A percentile compares a stretch with the other conserved stretches of the same genome.
phyloP scores from a whole-genome alignment of 352 stramenopile species.

The Phytophthora fragariaefolia region DNA sequence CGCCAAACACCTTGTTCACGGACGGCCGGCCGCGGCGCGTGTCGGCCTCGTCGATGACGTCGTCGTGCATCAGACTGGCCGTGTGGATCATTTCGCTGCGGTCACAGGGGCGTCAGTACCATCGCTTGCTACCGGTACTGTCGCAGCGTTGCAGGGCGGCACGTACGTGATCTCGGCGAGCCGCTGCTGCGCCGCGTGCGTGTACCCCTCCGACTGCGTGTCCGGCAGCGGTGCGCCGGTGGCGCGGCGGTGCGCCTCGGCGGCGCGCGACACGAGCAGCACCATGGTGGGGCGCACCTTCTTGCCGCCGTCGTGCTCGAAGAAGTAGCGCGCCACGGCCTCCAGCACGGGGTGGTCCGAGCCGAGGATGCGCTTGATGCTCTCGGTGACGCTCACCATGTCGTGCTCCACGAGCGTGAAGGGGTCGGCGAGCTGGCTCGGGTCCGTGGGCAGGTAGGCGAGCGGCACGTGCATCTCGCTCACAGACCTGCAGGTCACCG shows the following conservation, averaged over 20 bases:
- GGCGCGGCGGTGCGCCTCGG: conserved; percentile 80
- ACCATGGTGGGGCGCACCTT: conserved; percentile 99
- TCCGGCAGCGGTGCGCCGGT: conserved; percentile 48
- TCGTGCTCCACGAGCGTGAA: conserved; percentile 93
- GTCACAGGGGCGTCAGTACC: conserved; percentile 1
- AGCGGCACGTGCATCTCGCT: conserved; percentile 39
- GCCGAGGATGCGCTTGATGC: conserved; percentile 96
- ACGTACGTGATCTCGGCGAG: conserved; percentile 88
- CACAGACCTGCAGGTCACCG: conserved; percentile 32
- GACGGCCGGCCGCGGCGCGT: conserved; percentile 93
- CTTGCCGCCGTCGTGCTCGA: conserved; percentile 96
- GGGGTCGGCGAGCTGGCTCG: conserved; percentile 81
- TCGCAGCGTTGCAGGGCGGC: background rate
- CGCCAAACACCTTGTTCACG: conserved; percentile 98
- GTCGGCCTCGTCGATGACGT: conserved; percentile 98
- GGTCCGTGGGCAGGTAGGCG: conserved; percentile 62
- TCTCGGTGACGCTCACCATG: conserved; percentile 92
- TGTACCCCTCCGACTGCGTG: conserved; percentile 79
- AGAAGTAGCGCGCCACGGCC: conserved; percentile 97
- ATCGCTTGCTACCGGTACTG: too few relatives aligned
- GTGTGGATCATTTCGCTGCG: conserved; percentile 99
- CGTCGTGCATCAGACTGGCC: conserved; percentile 98
- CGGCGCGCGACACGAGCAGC: conserved; percentile 93
- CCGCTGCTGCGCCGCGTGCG: conserved; percentile 70
- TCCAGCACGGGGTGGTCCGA: conserved; percentile 97